phyloP scores from a whole-genome alignment of 371 early-diverging fungal genomes.

The Synchytrium microbalum region DNA sequence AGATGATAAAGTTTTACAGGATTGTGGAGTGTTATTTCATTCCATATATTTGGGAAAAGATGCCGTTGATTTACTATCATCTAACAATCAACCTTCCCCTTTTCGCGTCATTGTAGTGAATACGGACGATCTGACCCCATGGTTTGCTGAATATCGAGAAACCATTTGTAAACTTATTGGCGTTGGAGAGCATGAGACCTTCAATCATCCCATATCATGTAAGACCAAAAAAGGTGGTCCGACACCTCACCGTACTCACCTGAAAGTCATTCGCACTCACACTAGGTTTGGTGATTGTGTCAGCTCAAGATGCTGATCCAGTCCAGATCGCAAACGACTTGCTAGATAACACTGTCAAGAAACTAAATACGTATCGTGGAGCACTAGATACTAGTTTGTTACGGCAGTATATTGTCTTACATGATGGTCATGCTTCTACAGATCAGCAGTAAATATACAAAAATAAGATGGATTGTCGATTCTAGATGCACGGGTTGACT shows the following conservation, averaged over 20 bases:
- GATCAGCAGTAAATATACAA: slow-evolving; percentile 4
- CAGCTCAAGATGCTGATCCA: slow-evolving; percentile 71
- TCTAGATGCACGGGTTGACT: too few species aligned
- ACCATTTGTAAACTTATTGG: slow-evolving; percentile 56
- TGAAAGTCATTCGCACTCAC: not conserved
- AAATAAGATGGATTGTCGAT: too few species aligned
- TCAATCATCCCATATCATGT: slow-evolving; percentile 88
- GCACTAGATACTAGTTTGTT: slow-evolving; percentile 59
- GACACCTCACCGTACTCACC: not conserved
- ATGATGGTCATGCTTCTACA: slow-evolving; percentile 53
- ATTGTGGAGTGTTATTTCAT: too few species aligned
- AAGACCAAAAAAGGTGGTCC: too few species aligned
- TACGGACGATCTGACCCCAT: slow-evolving; percentile 57
- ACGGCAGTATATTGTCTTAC: slow-evolving; percentile 65
- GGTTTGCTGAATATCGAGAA: slow-evolving; percentile 74
- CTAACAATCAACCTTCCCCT: not conserved
- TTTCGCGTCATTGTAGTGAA: not conserved
- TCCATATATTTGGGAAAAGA: too few species aligned
- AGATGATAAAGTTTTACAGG: too few species aligned
- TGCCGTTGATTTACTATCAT: too few species aligned
- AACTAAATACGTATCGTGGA: slow-evolving; percentile 48
- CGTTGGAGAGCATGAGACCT: slow-evolving; percentile 81
- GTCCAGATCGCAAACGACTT: slow-evolving; percentile 45
- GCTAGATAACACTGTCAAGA: slow-evolving; percentile 41
- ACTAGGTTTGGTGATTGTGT: slow-evolving; percentile 60